Evolutionary conservation across 2,329 filamentous ascomycete species (phyloP).

Genomic region (Ophiostoma populinum): DNA sequence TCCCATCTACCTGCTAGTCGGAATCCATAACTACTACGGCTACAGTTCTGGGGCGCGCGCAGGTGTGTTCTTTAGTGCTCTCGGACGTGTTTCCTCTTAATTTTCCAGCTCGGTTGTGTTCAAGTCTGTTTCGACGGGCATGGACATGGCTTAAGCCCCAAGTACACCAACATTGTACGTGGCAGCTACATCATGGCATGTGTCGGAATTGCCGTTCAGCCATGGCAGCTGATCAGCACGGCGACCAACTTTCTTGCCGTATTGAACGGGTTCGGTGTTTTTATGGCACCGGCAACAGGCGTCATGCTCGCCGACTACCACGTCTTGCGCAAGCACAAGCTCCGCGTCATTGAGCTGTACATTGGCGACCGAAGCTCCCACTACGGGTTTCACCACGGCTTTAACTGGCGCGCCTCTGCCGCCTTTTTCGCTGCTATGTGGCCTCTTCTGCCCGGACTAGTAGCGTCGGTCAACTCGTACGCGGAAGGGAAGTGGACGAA

Average conservation of each 20-base stretch:
- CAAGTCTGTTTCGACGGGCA: slow-evolving; percentile 32
- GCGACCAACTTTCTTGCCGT: slow-evolving; percentile 15
- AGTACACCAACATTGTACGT: slow-evolving; percentile 36
- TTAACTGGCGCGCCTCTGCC: slow-evolving; percentile 20
- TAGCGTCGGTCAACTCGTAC: no score
- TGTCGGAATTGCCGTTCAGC: slow-evolving; percentile 9
- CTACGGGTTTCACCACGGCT: slow-evolving; percentile 25
- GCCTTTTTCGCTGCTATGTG: slow-evolving; percentile 17
- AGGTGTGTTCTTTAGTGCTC: slow-evolving; percentile 26
- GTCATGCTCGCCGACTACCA: slow-evolving; percentile 9
- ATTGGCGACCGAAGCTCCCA: slow-evolving; percentile 17
- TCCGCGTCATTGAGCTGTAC: slow-evolving; percentile 28
- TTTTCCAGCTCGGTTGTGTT: slow-evolving; percentile 15
- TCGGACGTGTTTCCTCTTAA: slow-evolving; percentile 17
- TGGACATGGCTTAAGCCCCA: slow-evolving; percentile 35
- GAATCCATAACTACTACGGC: slow-evolving; percentile 12
- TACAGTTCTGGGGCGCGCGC: slow-evolving; percentile 19
- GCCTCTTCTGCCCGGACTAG: slow-evolving; percentile 16
- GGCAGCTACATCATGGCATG: slow-evolving; percentile 17
- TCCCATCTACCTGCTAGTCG: slow-evolving; percentile 21
- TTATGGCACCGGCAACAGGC: slow-evolving; percentile 25
- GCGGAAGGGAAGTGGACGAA: no score
- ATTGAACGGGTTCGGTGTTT: slow-evolving; percentile 20
- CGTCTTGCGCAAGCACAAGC: slow-evolving; percentile 17
- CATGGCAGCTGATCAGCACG: slow-evolving; percentile 16